These are phyloP conservation scores for Jackrogersella minutella DNA, from an alignment of 495 filamentous ascomycete species.

Conservation along the genomic window DNA sequence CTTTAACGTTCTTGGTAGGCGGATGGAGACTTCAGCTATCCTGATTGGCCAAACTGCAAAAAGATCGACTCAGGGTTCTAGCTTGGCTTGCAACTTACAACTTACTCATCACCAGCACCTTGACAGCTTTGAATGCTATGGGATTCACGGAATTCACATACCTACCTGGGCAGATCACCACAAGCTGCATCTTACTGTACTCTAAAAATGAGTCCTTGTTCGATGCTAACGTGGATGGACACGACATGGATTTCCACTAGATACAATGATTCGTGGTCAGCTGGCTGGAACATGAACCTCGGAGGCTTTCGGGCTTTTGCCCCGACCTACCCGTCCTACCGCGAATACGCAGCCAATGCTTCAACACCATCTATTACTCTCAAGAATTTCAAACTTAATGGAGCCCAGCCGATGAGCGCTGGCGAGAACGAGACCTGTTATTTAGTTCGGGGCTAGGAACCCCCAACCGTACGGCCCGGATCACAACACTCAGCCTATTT, in stretches of 20 bases:
- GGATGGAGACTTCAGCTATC: slow-evolving; percentile 6
- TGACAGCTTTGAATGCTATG: neutral
- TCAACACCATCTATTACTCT: slow-evolving; percentile 33
- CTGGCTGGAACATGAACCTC: slow-evolving; percentile 8
- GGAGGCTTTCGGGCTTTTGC: slow-evolving; percentile 22
- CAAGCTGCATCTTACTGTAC: slow-evolving; percentile 22
- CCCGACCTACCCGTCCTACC: slow-evolving; percentile 17
- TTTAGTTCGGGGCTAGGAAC: slow-evolving; percentile 30
- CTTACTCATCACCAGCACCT: slow-evolving; percentile 6
- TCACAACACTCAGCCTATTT: slow-evolving; percentile 39
- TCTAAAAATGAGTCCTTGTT: neutral
- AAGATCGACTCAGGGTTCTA: slow-evolving; percentile 34
- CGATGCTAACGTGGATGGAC: slow-evolving; percentile 17
- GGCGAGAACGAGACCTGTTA: slow-evolving; percentile 28
- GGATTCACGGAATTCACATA: neutral
- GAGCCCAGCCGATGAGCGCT: slow-evolving; percentile 9
- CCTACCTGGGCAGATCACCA: neutral
- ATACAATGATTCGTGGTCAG: slow-evolving; percentile 25
- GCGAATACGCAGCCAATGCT: slow-evolving; percentile 33
- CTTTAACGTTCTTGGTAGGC: slow-evolving; percentile 34
- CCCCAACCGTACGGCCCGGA: slow-evolving; percentile 25
- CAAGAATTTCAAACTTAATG: slow-evolving; percentile 9
- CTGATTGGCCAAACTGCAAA: slow-evolving; percentile 27
- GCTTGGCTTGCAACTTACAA: neutral
- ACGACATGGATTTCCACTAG: slow-evolving; percentile 11